Evolutionary conservation across 169 alveolate genomes (phyloP).

Genomic region (Amoebophrya sp.): DNA sequence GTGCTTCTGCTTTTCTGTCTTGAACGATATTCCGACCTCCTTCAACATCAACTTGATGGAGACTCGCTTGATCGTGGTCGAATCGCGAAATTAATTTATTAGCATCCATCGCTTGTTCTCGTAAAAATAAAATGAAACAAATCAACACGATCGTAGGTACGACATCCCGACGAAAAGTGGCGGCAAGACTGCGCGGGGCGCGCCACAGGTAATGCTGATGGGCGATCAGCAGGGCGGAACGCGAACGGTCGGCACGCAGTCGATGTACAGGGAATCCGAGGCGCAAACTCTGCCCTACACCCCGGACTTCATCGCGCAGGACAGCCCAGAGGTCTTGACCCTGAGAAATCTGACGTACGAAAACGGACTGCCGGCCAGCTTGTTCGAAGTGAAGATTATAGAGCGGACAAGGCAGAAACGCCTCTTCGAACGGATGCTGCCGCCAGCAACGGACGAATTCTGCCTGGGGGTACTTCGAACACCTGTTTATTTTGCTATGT

Average conservation of each 20-base stretch:
- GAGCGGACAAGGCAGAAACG: conserved; percentile 68
- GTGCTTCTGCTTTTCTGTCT: no score
- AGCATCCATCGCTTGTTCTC: no score
- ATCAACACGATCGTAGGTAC: no score
- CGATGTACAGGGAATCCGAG: conserved; percentile 64
- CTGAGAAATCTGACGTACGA: conserved; percentile 59
- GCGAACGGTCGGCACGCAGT: conserved; percentile 30
- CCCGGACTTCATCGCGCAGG: conserved; percentile 47
- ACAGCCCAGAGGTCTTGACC: conserved; percentile 55
- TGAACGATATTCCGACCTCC: no score
- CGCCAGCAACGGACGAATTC: conserved; percentile 78
- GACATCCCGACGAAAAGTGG: no score
- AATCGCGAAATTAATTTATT: no score
- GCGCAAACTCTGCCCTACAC: conserved; percentile 78
- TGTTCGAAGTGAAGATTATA: conserved; percentile 66
- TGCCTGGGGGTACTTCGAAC: conserved; percentile 57
- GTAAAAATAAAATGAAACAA: no score
- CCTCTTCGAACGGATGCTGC: conserved; percentile 66
- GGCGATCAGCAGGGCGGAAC: not conserved
- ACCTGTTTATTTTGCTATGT: no score
- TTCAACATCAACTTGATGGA: no score
- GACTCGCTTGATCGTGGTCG: no score
- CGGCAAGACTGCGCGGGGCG: no score
- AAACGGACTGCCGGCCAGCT: conserved; percentile 72
- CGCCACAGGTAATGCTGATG: no score